These are phyloP conservation scores for Populus ilicifolia DNA, from an alignment of 345 rosid genomes.

Conservation along the genomic window DNA sequence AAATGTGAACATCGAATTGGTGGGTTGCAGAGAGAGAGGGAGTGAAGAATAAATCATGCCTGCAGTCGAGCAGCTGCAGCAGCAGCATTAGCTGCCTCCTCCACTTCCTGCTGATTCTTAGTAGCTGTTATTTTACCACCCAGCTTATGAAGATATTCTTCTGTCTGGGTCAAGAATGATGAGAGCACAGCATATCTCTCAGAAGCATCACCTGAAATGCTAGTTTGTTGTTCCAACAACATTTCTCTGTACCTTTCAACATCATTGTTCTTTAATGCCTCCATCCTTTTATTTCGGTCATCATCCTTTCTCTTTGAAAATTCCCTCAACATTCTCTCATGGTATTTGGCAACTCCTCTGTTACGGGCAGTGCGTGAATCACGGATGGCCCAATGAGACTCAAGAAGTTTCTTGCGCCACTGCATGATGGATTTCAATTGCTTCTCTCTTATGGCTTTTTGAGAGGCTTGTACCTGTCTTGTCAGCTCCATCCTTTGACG, in stretches of 20 bases:
- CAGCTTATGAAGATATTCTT: conserved; percentile 88
- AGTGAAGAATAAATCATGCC: conserved; percentile 37
- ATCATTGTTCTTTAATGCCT: conserved; percentile 97
- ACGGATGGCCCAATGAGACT: conserved; percentile 96
- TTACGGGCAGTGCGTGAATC: conserved; percentile 98
- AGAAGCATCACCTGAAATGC: conserved; percentile 79
- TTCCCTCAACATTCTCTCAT: conserved; percentile 92
- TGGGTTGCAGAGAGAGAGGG: background rate
- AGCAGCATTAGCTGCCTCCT: conserved; percentile 96
- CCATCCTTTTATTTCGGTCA: conserved; percentile 95
- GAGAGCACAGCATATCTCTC: conserved; percentile 97
- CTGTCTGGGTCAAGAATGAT: conserved; percentile 95
- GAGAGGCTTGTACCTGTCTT: conserved; percentile 84
- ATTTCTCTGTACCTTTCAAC: conserved; percentile 99
- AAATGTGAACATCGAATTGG: background rate
- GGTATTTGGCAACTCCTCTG: conserved; percentile 98
- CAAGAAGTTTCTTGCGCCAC: conserved; percentile 99
- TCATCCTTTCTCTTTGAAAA: conserved; percentile 95
- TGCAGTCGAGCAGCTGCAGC: conserved; percentile 88
- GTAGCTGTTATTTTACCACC: conserved; percentile 93
- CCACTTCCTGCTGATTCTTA: conserved; percentile 96
- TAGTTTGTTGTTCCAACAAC: conserved; percentile 97
- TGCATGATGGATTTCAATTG: conserved; percentile 92
- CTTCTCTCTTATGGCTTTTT: conserved; percentile 82
- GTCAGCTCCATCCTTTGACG: conserved; percentile 89